Evolutionary conservation across 2,329 filamentous ascomycete species (phyloP).

Genomic region (Acrocalymma vagum): DNA sequence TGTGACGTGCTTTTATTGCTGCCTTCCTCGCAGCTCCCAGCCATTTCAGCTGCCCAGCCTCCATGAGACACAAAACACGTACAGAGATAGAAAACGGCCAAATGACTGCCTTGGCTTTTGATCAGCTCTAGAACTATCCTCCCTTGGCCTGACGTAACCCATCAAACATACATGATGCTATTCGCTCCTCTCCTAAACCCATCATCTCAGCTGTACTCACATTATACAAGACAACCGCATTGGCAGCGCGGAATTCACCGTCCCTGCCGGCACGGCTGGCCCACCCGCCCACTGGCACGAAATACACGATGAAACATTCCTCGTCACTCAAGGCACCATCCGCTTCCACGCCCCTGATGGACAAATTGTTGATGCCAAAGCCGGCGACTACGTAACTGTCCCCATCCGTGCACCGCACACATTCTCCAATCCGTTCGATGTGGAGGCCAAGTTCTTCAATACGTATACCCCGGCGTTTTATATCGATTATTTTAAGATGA

Average conservation of each 20-base stretch:
- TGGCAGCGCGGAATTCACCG: constrained; percentile 57
- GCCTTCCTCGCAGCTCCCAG: neutral
- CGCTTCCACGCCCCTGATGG: constrained; percentile 60
- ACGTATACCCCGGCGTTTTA: constrained; percentile 66
- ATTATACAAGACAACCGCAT: constrained; percentile 55
- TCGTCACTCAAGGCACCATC: constrained; percentile 61
- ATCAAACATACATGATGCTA: neutral
- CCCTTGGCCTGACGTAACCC: neutral
- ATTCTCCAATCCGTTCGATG: constrained; percentile 63
- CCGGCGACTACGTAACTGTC: constrained; percentile 64
- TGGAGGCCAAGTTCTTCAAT: constrained; percentile 65
- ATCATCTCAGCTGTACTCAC: neutral
- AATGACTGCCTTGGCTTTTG: too few species aligned
- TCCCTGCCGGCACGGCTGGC: constrained; percentile 57
- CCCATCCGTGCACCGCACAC: constrained; percentile 64
- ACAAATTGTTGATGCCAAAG: constrained; percentile 56
- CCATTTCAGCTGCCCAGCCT: too few species aligned
- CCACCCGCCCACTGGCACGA: constrained; percentile 64
- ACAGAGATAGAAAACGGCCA: neutral
- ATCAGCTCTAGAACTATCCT: too few species aligned
- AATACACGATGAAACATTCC: constrained; percentile 66
- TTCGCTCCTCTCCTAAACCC: neutral
- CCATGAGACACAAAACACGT: too few species aligned
- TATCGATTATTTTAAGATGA: constrained; percentile 65
- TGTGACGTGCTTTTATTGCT: neutral